A percentile compares a stretch with the other conserved stretches of the same genome.
These are phyloP conservation scores for Mariannaea sp. DNA, from an alignment of 2,329 filamentous ascomycete genomes.

Conservation along the genomic window DNA sequence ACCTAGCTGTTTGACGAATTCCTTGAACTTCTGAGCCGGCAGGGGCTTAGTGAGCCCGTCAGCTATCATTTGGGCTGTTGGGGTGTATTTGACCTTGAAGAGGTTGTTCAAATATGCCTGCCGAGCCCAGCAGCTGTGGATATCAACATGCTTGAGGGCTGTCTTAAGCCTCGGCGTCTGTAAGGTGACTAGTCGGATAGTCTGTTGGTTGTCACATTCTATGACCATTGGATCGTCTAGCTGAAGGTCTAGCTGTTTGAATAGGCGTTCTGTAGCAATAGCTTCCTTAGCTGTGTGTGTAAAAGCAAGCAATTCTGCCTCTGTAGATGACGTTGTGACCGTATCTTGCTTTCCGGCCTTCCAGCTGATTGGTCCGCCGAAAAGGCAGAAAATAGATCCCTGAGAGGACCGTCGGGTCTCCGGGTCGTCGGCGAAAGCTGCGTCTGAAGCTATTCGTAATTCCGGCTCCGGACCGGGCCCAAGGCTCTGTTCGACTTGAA, in stretches of 20 bases:
- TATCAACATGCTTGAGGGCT: conserved; percentile 5
- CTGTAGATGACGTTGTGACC: not conserved
- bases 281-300: conserved; percentile 7
- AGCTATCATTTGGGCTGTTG: not conserved
- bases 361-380: not conserved
- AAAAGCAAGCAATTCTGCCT: not conserved
- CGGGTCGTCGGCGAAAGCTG: not conserved
- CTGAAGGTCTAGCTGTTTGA: conserved; percentile 3
- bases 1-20: not conserved
- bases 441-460: not conserved
- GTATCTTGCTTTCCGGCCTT: not conserved
- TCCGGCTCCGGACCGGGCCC: not conserved
- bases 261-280: not conserved
- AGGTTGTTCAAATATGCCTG: conserved; percentile 1
- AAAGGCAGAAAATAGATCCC: not conserved
- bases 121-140: conserved; percentile 9
- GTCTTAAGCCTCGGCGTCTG: not conserved
- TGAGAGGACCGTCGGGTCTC: not conserved
- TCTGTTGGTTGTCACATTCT: not conserved
- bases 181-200: not conserved
- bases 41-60: not conserved
- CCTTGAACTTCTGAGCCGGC: not conserved
- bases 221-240: not conserved
- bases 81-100: conserved; percentile 13
- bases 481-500: too few species aligned